Base-by-base conservation (phyloP, 768 basidiomycete species). In the Sutorius australiensis region DNA sequence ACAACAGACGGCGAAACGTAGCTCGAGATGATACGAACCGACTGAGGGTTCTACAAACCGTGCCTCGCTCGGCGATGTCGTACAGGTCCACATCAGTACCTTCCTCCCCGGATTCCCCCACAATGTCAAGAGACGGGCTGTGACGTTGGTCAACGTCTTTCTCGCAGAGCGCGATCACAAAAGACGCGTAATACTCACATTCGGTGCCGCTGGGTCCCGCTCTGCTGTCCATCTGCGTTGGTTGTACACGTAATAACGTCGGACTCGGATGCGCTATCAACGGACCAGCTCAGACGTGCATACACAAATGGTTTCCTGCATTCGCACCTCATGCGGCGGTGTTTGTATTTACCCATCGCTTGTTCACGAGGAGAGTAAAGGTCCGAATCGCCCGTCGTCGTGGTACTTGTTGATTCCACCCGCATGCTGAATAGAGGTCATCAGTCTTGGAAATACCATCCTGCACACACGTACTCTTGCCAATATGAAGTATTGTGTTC, bases 71-170 rank as follows among this genome's bases (percentile, higher is more conserved):
- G 1, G 58, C 54, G 27, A 50, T 37, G 14, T 54, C 61, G 13
- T 50, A 42, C 16, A 42, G 36, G 38, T 49, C 51, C 21, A 56
- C 46, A 3, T 17, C 24, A 10, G 3, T 17, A 40, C 31, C 19
- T 34, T 32, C 40, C 11, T 17, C 19, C 32, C 27, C 40, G 30
- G 33, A 40, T 31, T 36, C 48, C 3, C 56, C 57, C 32, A 56
- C 5, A 24, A 40, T 34, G 19, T 49, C 47, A 6, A 53, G 14
- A 36, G 48, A 62, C 2, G 51, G 51, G 10, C 61, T 61, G 32
- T 3, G 5, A 3, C 28, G 48, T n/a, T 4, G 14, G n/a, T 46
- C 36, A 55, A 5, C 41, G 24, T 55, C 39, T 10, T 21, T 37
- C 28, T 19, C 16, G 5, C 13, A 14, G 2, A 30, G 14, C 13